A percentile compares a stretch with the other conserved stretches of the same genome.
phyloP scores from a whole-genome alignment of 371 early-diverging fungal genomes.

The Rhizopus sp. region DNA sequence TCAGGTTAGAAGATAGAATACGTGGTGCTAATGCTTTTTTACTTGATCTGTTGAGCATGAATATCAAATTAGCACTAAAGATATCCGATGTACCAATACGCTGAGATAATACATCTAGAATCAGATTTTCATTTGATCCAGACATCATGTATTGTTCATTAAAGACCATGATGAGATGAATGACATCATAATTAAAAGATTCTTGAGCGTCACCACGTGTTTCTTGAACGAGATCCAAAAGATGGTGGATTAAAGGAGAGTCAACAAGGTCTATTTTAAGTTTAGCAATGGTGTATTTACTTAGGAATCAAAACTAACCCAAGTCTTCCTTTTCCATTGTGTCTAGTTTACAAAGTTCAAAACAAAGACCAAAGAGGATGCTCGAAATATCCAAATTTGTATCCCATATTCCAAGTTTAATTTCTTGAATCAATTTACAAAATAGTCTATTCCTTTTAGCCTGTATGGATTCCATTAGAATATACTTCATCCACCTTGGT shows the following conservation, averaged over 20 bases:
- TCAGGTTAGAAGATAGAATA: background rate
- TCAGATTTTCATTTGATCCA: slow-evolving; percentile 43
- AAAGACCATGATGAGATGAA: slow-evolving; percentile 66
- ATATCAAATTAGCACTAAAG: slow-evolving; percentile 82
- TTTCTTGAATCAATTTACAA: slow-evolving; percentile 28
- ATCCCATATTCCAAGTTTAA: slow-evolving; percentile 39
- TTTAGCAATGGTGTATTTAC: background rate
- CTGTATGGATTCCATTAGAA: slow-evolving; percentile 20
- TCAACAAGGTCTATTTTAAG: slow-evolving; percentile 38
- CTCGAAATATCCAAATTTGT: slow-evolving; percentile 19
- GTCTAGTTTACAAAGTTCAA: slow-evolving; percentile 75
- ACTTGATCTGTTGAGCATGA: slow-evolving; percentile 86
- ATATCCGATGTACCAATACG: slow-evolving; percentile 73
- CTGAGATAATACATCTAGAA: slow-evolving; percentile 57
- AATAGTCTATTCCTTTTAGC: slow-evolving; percentile 21
- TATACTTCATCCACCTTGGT: slow-evolving; percentile 28
- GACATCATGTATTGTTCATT: slow-evolving; percentile 75
- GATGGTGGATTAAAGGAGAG: slow-evolving; percentile 19
- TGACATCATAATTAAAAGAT: slow-evolving; percentile 70
- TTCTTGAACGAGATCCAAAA: slow-evolving; percentile 72
- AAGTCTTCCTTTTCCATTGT: slow-evolving; percentile 62
- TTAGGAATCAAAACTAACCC: slow-evolving; percentile 37
- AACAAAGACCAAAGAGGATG: slow-evolving; percentile 63
- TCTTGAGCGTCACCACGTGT: slow-evolving; percentile 70
- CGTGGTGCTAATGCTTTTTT: slow-evolving; percentile 15